Conservation (phyloP, 768 basidiomycete species). For the Boletus patriciae region DNA sequence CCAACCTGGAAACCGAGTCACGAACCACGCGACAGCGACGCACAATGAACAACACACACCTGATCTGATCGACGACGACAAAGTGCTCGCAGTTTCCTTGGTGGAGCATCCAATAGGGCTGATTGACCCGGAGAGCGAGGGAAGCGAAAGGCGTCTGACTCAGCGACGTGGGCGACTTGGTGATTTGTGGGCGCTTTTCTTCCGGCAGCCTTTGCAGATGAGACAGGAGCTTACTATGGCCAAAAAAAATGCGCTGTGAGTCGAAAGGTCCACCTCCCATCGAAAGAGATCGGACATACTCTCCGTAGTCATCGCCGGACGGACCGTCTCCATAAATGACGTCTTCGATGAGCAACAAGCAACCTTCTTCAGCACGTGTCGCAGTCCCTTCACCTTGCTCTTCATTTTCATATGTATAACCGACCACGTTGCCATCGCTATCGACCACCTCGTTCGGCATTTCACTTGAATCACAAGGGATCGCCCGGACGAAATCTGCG, state of each 20-base stretch:
- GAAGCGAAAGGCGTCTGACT: slow-evolving; percentile 50
- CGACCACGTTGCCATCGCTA: slow-evolving; percentile 32
- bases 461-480: slow-evolving; percentile 65
- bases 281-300: slow-evolving; percentile 36
- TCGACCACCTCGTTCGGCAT: slow-evolving; percentile 44
- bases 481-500: slow-evolving; percentile 53
- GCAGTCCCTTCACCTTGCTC: background rate
- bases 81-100: slow-evolving; percentile 83
- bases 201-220: slow-evolving; percentile 36
- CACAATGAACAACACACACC: slow-evolving; percentile 39
- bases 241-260: background rate
- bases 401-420: slow-evolving; percentile 30
- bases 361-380: slow-evolving; percentile 32
- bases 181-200: slow-evolving; percentile 34
- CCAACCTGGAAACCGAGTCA: slow-evolving; percentile 43
- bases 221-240: slow-evolving; percentile 47
- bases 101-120: slow-evolving; percentile 83
- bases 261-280: background rate
- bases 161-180: slow-evolving; percentile 44
- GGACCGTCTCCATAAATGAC: slow-evolving; percentile 56
- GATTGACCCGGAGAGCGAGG: slow-evolving; percentile 60
- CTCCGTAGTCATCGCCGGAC: slow-evolving; percentile 54
- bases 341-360: slow-evolving; percentile 62
- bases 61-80: slow-evolving; percentile 68
- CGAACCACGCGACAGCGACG: background rate